These are phyloP conservation scores for Zea luxurians DNA, from an alignment of 176 grass and related monocot species.

Conservation along the genomic window DNA sequence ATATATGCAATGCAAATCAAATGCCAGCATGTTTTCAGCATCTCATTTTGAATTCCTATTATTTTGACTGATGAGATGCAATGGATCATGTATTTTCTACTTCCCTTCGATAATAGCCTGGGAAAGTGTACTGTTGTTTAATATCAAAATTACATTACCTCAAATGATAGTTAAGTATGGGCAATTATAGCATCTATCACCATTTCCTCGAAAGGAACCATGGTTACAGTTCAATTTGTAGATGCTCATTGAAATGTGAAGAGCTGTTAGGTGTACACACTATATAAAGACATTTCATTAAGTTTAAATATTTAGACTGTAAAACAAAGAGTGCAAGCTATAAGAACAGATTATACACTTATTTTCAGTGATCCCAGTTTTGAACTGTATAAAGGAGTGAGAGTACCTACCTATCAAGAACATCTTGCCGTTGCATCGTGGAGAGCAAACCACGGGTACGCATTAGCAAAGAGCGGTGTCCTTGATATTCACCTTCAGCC, in stretches of 20 bases:
- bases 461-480: conserved; percentile 79
- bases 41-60: background rate
- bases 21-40: background rate
- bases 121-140: background rate
- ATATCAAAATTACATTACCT: background rate
- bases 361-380: background rate
- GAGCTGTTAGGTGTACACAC: background rate
- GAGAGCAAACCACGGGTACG: conserved; percentile 77
- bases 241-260: background rate
- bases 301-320: background rate
- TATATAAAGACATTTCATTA: conserved; percentile 4
- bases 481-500: conserved; percentile 90
- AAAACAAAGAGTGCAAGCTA: background rate
- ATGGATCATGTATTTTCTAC: background rate
- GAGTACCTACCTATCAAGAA: conserved; percentile 72
- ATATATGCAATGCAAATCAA: background rate
- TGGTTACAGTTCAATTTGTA: background rate
- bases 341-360: background rate
- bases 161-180: background rate
- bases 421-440: conserved; percentile 73
- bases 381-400: background rate
- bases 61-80: background rate
- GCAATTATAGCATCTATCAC: background rate
- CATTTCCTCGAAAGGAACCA: background rate
- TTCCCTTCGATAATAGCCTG: background rate